Conservation (phyloP, 83 land plant genomes). For the Thuja plicata region DNA sequence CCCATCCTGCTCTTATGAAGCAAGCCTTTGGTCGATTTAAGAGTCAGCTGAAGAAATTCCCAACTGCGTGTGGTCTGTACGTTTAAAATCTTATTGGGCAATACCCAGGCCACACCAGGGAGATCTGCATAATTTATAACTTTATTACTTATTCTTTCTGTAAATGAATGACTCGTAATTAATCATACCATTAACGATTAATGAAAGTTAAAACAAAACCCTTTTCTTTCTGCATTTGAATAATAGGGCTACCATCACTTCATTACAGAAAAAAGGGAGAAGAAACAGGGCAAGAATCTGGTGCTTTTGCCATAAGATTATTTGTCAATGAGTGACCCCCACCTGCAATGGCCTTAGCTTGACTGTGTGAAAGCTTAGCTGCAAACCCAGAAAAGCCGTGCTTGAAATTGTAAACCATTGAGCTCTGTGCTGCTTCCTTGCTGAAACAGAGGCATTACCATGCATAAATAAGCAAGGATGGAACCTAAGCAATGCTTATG, state of each 20-base stretch:
- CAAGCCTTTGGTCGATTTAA: slow-evolving; percentile 17
- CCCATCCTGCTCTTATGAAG: slow-evolving; percentile 29
- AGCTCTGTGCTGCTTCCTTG: slow-evolving; percentile 27
- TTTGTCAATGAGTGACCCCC: background rate
- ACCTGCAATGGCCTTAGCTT: slow-evolving; percentile 47
- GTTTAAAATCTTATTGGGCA: slow-evolving; percentile 32
- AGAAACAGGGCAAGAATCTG: background rate
- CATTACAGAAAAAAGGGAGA: background rate
- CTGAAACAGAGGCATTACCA: slow-evolving; percentile 17
- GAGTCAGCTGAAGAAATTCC: slow-evolving; percentile 39
- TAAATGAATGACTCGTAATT: background rate
- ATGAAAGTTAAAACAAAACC: background rate
- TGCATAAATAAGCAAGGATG: slow-evolving; percentile 1
- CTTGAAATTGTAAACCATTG: slow-evolving; percentile 50
- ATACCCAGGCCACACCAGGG: slow-evolving; percentile 38
- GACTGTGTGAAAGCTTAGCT: slow-evolving; percentile 34
- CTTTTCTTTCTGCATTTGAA: background rate
- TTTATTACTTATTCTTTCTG: background rate
- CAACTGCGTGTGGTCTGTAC: slow-evolving; percentile 55
- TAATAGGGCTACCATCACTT: background rate
- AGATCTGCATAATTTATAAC: slow-evolving; percentile 19
- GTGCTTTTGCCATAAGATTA: background rate
- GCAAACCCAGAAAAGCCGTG: slow-evolving; percentile 68
- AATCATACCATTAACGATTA: background rate
- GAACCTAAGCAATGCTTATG: background rate